Conservation (phyloP, 2,329 filamentous ascomycete species). For the Aspergillus fructus region DNA sequence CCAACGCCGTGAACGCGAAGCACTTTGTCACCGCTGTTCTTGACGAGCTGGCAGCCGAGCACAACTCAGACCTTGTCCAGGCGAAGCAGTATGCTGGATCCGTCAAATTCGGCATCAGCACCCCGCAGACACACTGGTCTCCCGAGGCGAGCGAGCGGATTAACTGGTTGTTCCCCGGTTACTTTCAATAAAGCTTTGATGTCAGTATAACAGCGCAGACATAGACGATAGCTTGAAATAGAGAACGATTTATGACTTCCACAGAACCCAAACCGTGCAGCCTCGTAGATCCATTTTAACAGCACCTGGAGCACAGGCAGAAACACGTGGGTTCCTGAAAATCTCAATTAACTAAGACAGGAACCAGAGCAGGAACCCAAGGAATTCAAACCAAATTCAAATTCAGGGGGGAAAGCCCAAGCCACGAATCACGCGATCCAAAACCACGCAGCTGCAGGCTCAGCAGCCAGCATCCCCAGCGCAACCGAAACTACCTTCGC, state of each 20-base stretch:
- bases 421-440: too few species aligned
- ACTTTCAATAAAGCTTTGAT: constrained; percentile 52
- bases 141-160: constrained; percentile 76
- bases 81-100: constrained; percentile 80
- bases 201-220: background rate
- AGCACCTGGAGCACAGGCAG: too few species aligned
- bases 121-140: constrained; percentile 71
- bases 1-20: constrained; percentile 85
- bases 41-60: constrained; percentile 76
- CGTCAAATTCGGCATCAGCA: constrained; percentile 80
- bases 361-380: too few species aligned
- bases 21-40: constrained; percentile 82
- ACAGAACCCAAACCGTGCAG: background rate
- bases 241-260: background rate
- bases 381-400: too few species aligned
- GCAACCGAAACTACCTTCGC: too few species aligned
- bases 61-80: constrained; percentile 71
- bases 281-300: background rate
- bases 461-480: too few species aligned
- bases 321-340: background rate
- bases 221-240: background rate
- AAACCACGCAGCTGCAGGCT: too few species aligned
- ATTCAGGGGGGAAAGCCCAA: too few species aligned
- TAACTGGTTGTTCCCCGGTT: constrained; percentile 83
- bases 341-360: background rate